phyloP scores from a whole-genome alignment of 805 yeast genomes.

The Cyberlindnera petersonii region DNA sequence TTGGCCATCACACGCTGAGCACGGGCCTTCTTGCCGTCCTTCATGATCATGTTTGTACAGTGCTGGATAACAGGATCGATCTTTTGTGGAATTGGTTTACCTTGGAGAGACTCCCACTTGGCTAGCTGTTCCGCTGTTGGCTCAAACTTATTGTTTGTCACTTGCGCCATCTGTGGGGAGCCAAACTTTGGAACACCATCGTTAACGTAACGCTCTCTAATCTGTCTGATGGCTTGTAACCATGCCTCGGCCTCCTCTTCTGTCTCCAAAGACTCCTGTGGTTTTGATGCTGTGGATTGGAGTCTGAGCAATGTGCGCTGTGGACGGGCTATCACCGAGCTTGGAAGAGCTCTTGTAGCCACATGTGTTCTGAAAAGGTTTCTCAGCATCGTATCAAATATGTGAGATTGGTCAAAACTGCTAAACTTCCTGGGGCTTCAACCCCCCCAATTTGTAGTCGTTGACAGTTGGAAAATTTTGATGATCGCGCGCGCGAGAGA shows the following conservation, averaged over 20 bases:
- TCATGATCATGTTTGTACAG: slow-evolving; percentile 85
- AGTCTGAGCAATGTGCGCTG: slow-evolving; percentile 7
- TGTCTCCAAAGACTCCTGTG: slow-evolving; percentile 12
- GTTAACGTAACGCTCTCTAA: slow-evolving; percentile 31
- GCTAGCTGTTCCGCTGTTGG: slow-evolving; percentile 64
- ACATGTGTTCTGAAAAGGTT: slow-evolving; percentile 9
- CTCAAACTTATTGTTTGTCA: slow-evolving; percentile 35
- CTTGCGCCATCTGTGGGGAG: slow-evolving; percentile 26
- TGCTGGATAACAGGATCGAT: slow-evolving; percentile 71
- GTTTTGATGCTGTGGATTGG: slow-evolving; percentile 10
- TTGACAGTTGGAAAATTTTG: slow-evolving; percentile 7
- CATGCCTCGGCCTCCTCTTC: slow-evolving; percentile 40
- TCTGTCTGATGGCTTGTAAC: slow-evolving; percentile 40
- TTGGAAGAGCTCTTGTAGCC: not conserved
- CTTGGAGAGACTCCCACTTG: slow-evolving; percentile 48
- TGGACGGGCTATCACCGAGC: not conserved
- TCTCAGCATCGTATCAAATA: slow-evolving; percentile 13
- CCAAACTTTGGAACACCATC: slow-evolving; percentile 31
- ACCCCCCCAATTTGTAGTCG: not conserved
- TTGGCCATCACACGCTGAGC: slow-evolving; percentile 72
- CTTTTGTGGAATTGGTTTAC: slow-evolving; percentile 53
- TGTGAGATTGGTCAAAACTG: not conserved
- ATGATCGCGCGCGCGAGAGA: not conserved
- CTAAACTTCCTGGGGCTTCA: not conserved
- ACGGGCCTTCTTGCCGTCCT: slow-evolving; percentile 78